Conservation (phyloP, 1,284 basidiomycete genomes). For the Ustilago esculenta region DNA sequence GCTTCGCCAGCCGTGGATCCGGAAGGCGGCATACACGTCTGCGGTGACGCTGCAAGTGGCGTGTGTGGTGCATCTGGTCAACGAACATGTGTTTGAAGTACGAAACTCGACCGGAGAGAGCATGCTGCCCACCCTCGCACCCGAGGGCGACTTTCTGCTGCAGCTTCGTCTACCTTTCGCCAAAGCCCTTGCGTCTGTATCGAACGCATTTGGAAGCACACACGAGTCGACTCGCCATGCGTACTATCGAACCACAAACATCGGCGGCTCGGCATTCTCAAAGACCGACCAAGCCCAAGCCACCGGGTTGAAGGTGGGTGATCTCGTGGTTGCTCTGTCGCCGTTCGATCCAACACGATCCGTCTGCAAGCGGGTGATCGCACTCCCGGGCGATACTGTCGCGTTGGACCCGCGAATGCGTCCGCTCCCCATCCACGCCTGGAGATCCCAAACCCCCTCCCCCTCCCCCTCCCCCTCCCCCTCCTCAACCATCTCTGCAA, state of each 20-base stretch:
- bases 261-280: constrained; percentile 17
- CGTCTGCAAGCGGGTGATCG: constrained; percentile 90
- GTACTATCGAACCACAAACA: background rate
- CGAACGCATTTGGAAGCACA: too few species aligned
- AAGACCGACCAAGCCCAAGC: constrained; percentile 55
- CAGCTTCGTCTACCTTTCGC: constrained; percentile 51
- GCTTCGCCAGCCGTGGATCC: constrained; percentile 12
- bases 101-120: constrained; percentile 55
- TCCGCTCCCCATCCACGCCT: constrained; percentile 20
- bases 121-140: constrained; percentile 63
- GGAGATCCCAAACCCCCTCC: too few species aligned
- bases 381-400: constrained; percentile 86
- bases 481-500: background rate
- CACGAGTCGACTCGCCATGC: too few species aligned
- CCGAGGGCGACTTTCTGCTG: constrained; percentile 54
- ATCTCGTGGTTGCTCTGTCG: constrained; percentile 80
- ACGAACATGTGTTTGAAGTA: constrained; percentile 55
- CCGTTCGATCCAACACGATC: constrained; percentile 77
- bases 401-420: constrained; percentile 79
- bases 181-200: too few species aligned
- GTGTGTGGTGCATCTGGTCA: constrained; percentile 49
- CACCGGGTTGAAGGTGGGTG: constrained; percentile 71
- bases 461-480: background rate
- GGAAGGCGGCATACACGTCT: constrained; percentile 18
- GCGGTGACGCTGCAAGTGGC: constrained; percentile 36